Conservation (phyloP, 345 rosid genomes). For the Rhizophora apiculata region DNA sequence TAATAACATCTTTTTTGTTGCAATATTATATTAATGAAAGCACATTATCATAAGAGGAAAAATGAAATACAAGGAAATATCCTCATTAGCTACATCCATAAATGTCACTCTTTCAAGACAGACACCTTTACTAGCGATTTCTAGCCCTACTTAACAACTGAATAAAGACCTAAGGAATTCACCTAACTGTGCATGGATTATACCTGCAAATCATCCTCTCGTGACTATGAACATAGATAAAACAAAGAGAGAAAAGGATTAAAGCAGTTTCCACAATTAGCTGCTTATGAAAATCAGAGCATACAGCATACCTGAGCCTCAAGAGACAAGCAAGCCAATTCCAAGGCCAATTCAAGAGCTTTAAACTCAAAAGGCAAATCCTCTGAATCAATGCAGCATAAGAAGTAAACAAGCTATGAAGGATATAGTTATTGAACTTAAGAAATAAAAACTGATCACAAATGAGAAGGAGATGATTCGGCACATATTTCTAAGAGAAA, state of each 20-base stretch:
- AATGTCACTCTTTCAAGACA: no score
- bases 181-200: slow-evolving; percentile 1
- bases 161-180: neutral
- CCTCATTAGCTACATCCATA: no score
- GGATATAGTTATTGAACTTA: slow-evolving; percentile 1
- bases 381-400: slow-evolving; percentile 52
- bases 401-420: slow-evolving; percentile 21
- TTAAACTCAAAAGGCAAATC: slow-evolving; percentile 94
- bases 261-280: slow-evolving; percentile 1
- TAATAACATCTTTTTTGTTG: no score
- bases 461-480: slow-evolving; percentile 6
- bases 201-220: slow-evolving; percentile 1
- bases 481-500: neutral
- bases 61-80: no score
- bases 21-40: no score
- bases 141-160: neutral
- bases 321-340: slow-evolving; percentile 78
- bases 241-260: neutral
- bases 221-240: slow-evolving; percentile 8
- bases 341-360: slow-evolving; percentile 93
- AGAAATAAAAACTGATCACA: slow-evolving; percentile 10
- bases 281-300: slow-evolving; percentile 4
- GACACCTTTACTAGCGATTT: no score
- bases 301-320: slow-evolving; percentile 69
- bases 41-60: no score